Percentiles rank a stretch among this genome's conserved stretches.
Conservation (phyloP, 305 asterid genomes). For the Ajuga reptans region DNA sequence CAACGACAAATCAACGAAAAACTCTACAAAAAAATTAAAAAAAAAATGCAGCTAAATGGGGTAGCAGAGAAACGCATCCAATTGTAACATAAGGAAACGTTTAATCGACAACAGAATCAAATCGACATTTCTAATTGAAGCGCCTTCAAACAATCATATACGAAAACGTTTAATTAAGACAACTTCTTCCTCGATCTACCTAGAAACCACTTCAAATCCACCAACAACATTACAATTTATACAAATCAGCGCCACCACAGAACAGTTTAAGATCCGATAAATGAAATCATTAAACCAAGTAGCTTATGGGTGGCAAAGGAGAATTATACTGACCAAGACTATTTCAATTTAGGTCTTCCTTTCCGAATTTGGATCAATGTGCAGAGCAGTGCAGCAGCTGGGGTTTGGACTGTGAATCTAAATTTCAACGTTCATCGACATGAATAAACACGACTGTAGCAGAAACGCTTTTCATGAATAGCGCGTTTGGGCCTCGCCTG, state of each 20-base stretch:
- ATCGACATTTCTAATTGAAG: not conserved
- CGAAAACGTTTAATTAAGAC: not conserved
- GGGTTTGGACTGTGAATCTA: not conserved
- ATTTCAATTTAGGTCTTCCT: not conserved
- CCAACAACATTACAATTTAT: not conserved
- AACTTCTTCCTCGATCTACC: not conserved
- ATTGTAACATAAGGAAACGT: not conserved
- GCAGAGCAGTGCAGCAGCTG: slow-evolving; percentile 13
- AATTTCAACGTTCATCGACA: not conserved
- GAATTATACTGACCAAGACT: slow-evolving; percentile 23
- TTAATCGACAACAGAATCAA: not conserved
- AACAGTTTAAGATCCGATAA: not conserved
- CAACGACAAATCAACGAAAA: no score
- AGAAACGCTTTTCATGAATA: no score
- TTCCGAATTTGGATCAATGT: slow-evolving; percentile 12
- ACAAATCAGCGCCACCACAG: not conserved
- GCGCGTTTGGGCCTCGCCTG: no score
- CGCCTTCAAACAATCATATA: not conserved
- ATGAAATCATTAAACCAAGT: not conserved
- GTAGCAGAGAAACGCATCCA: not conserved
- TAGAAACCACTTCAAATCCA: slow-evolving; percentile 18
- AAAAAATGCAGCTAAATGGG: not conserved
- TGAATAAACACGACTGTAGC: no score
- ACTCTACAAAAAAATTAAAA: not conserved
- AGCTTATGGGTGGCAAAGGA: not conserved